Evolutionary conservation across 2,329 filamentous ascomycete genomes (phyloP).

Genomic region (Fusarium sulawesiense): DNA sequence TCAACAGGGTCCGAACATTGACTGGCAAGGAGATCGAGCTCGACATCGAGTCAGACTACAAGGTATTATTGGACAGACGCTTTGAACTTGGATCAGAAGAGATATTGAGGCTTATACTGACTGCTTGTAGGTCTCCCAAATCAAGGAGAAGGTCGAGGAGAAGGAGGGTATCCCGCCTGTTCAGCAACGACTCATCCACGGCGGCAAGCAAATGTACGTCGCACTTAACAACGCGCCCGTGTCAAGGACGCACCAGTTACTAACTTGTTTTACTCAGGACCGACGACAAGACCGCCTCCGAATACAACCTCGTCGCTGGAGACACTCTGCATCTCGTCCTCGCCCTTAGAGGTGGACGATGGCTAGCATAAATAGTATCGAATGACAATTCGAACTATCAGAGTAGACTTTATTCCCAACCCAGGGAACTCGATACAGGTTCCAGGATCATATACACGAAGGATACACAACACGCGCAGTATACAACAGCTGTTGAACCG

Average conservation of each 20-base stretch:
- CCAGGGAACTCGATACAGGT: neutral
- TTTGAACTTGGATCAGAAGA: neutral
- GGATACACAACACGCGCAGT: constrained; percentile 15
- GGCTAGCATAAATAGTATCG: constrained; percentile 32
- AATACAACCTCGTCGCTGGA: constrained; percentile 91
- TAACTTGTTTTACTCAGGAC: constrained; percentile 66
- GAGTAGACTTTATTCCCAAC: neutral
- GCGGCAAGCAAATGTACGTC: constrained; percentile 94
- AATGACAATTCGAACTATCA: constrained; percentile 10
- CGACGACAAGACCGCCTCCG: constrained; percentile 91
- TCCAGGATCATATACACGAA: constrained; percentile 20
- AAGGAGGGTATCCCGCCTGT: constrained; percentile 98
- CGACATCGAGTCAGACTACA: constrained; percentile 94
- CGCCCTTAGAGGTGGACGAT: constrained; percentile 82
- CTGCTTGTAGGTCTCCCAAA: constrained; percentile 80
- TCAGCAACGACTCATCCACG: constrained; percentile 95
- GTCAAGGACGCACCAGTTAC: neutral
- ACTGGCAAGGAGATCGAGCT: constrained; percentile 99
- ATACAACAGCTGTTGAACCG: constrained; percentile 15
- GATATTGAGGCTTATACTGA: constrained; percentile 16
- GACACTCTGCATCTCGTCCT: constrained; percentile 96
- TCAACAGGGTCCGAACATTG: constrained; percentile 87
- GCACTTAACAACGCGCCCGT: neutral
- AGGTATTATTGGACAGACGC: constrained; percentile 64
- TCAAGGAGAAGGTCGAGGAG: constrained; percentile 99